These are phyloP conservation scores for Fusarium kyushuense DNA, from an alignment of 2,329 filamentous ascomycete species.

Conservation along the genomic window DNA sequence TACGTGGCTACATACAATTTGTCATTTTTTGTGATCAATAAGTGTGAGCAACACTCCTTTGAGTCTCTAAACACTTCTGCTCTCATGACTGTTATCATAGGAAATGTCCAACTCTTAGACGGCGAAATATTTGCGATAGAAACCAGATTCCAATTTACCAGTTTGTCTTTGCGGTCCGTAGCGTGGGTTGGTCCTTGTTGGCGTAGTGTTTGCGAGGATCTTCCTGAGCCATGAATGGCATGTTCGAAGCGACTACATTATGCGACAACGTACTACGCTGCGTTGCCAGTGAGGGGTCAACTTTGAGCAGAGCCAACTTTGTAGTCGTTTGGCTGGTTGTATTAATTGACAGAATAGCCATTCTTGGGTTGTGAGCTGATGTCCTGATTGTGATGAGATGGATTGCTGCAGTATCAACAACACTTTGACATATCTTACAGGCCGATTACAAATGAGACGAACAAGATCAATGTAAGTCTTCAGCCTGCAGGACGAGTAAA, in stretches of 20 bases:
- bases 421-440: no score
- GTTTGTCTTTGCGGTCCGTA: neutral
- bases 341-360: no score
- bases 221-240: neutral
- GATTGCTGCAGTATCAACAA: neutral
- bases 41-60: neutral
- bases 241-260: neutral
- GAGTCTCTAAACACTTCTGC: neutral
- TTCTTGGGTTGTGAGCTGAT: no score
- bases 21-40: neutral
- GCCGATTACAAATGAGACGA: no score
- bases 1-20: neutral
- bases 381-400: neutral
- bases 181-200: neutral
- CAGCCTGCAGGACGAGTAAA: no score
- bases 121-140: neutral
- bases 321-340: no score
- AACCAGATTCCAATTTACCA: neutral
- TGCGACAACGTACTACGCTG: neutral
- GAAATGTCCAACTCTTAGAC: neutral
- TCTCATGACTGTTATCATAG: neutral
- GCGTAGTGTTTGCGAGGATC: neutral
- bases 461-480: no score
- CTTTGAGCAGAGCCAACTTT: neutral
- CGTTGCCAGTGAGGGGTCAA: rapidly evolving